Evolutionary conservation across 768 basidiomycete species (phyloP), one percentile per base, ranked within the genome.

Genomic region (Suillus clintonianus): DNA sequence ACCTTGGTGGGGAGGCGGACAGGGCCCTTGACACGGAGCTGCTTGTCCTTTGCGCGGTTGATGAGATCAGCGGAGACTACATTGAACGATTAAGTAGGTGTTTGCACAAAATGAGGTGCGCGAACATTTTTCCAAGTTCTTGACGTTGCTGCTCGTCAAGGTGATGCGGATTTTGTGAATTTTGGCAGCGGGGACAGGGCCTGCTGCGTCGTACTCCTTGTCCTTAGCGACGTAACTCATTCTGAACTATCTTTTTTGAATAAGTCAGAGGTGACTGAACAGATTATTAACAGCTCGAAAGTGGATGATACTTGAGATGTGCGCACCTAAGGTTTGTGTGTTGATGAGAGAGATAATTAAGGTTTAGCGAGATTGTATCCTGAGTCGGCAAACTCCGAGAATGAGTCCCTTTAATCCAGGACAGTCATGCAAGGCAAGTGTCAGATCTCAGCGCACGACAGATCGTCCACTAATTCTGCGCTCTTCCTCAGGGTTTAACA

Each of bases 201-300:
- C 94, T 55, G 92, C 90, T 65, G 94, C 95, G 70, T 98, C 97
- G 85, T 95, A 95, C 78, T 97, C 95, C 80, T 98, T 95, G 80
- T 95, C 94, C 88, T 95, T 95, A 85, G 94, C 92, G 93, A 94
- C 94, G 91, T 96, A 94, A 92, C 92, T 94, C 94, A 94, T 94
- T 81, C 76, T 90, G 69, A 64, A 72, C 24, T 45, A 62, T 61
- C 53, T 67, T 63, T 62, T 62, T 61, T 66, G 72, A 81, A 83
- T 82, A 88, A 90, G 89, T 88, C 85, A 91, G 89, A 90, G 90
- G 90, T 90, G 90, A 90, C 89, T 90, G 50, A n/a, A 41, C 9
- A 27, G 5, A 27, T 15, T 8, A 41, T 57, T 19, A 57, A 24
- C 55, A 36, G 8, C 7, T 39, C 39, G 55, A 56, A 56, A 39